These are phyloP conservation scores for Lachnellula cervina DNA, from an alignment of 2,329 filamentous ascomycete genomes.

Conservation along the genomic window DNA sequence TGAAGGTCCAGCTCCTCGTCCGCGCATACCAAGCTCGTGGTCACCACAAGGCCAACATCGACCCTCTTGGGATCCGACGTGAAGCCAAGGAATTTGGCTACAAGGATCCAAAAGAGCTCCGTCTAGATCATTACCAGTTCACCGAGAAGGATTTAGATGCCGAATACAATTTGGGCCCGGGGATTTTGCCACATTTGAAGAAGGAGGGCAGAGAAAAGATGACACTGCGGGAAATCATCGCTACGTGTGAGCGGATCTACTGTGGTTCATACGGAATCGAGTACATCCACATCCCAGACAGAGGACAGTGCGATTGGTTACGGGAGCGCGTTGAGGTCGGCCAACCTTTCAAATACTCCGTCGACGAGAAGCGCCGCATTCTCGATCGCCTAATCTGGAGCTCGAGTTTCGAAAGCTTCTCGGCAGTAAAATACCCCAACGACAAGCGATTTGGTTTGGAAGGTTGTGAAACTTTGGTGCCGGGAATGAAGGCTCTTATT, in stretches of 20 bases:
- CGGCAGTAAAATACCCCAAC: constrained; percentile 97
- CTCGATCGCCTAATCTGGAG: constrained; percentile 98
- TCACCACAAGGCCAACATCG: constrained; percentile 97
- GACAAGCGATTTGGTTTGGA: constrained; percentile 99
- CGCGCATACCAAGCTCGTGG: constrained; percentile 97
- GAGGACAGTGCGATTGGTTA: constrained; percentile 97
- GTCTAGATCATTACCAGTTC: constrained; percentile 91
- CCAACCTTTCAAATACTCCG: constrained; percentile 91
- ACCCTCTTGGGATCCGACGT: constrained; percentile 88
- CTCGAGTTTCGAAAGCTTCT: constrained; percentile 93
- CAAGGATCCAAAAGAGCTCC: constrained; percentile 84
- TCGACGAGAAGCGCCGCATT: constrained; percentile 97
- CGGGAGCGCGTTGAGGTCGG: constrained; percentile 92
- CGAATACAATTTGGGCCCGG: constrained; percentile 87
- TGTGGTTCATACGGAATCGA: constrained; percentile 96
- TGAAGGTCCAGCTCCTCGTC: constrained; percentile 96
- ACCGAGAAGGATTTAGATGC: constrained; percentile 89
- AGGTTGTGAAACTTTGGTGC: constrained; percentile 93
- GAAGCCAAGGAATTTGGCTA: constrained; percentile 80
- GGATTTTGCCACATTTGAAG: constrained; percentile 92
- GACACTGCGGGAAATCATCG: constrained; percentile 92
- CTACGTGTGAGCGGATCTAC: constrained; percentile 90
- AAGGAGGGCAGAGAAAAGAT: constrained; percentile 87
- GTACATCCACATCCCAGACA: constrained; percentile 97
- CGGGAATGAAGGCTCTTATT: constrained; percentile 98